phyloP scores from a whole-genome alignment of 768 basidiomycete species.

The Hericium alpestre region DNA sequence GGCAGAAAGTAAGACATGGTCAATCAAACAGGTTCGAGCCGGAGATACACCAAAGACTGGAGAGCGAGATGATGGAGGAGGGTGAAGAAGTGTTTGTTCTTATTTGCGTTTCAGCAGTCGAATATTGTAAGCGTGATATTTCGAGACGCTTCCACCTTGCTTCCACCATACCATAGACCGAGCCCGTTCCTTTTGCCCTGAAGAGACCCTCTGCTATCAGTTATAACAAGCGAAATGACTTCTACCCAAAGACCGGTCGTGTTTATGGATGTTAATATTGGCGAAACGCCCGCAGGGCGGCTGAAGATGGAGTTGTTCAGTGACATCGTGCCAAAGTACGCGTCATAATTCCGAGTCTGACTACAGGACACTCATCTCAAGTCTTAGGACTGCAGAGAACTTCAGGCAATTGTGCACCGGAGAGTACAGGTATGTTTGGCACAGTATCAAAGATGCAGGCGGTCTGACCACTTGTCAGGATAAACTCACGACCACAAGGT shows the following conservation, averaged over 20 bases:
- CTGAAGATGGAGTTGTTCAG: constrained; percentile 97
- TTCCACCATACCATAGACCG: not conserved
- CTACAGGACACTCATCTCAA: constrained; percentile 1
- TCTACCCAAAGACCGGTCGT: constrained; percentile 67
- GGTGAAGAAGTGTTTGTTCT: not conserved
- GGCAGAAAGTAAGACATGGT: constrained; percentile 84
- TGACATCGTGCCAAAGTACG: constrained; percentile 87
- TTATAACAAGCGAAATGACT: constrained; percentile 11
- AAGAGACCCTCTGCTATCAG: not conserved
- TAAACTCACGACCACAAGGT: constrained; percentile 79
- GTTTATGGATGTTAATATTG: constrained; percentile 95
- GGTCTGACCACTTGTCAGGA: constrained; percentile 28
- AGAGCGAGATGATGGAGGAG: not conserved
- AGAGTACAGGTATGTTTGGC: constrained; percentile 64
- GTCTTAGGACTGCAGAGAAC: constrained; percentile 85
- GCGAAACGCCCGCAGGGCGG: constrained; percentile 89
- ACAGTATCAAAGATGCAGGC: not conserved
- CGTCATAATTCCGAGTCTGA: constrained; percentile 15
- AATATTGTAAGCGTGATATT: not conserved
- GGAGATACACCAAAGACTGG: not conserved
- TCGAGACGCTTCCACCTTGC: not conserved
- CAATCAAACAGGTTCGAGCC: not conserved
- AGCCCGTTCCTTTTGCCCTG: not conserved
- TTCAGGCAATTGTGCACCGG: constrained; percentile 96
- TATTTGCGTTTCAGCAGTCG: not conserved